phyloP scores from a whole-genome alignment of 2,329 filamentous ascomycete species.

The Trichoderma breve region DNA sequence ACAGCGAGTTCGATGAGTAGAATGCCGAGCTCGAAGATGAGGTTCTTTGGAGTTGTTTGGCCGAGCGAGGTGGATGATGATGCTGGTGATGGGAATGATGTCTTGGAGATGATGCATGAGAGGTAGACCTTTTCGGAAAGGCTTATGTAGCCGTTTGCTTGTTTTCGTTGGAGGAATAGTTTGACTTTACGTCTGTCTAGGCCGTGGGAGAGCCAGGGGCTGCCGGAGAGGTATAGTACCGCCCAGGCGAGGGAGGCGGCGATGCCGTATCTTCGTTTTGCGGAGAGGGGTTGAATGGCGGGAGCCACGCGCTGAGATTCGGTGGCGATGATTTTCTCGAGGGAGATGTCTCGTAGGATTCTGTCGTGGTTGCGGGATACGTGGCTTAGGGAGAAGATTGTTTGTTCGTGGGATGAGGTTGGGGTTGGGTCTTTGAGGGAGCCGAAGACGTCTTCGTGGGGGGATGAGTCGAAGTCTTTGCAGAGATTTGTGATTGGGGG shows the following conservation, averaged over 20 bases:
- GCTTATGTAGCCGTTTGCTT: slow-evolving; percentile 5
- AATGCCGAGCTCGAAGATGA: slow-evolving; percentile 15
- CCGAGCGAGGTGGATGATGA: neutral
- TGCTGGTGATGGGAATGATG: neutral
- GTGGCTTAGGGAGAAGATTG: neutral
- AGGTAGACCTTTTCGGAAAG: slow-evolving; percentile 15
- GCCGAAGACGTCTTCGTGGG: neutral
- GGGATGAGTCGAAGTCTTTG: neutral
- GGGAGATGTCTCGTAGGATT: neutral
- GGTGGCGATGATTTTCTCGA: slow-evolving; percentile 6
- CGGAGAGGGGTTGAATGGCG: slow-evolving; percentile 16
- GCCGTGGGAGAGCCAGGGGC: slow-evolving; percentile 1
- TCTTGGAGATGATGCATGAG: neutral
- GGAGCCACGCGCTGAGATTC: neutral
- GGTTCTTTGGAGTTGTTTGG: neutral
- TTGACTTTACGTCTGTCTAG: neutral
- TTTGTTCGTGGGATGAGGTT: neutral
- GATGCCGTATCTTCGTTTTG: slow-evolving; percentile 11
- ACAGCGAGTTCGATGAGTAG: slow-evolving; percentile 16
- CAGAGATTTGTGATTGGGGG: neutral
- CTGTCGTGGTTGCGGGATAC: neutral
- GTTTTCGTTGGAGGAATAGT: neutral
- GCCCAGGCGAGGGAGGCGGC: slow-evolving; percentile 10
- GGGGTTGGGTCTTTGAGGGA: neutral
- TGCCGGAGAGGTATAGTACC: slow-evolving; percentile 5